phyloP scores from a whole-genome alignment of 73 alveolate genomes.

The Uronychia setigera region DNA sequence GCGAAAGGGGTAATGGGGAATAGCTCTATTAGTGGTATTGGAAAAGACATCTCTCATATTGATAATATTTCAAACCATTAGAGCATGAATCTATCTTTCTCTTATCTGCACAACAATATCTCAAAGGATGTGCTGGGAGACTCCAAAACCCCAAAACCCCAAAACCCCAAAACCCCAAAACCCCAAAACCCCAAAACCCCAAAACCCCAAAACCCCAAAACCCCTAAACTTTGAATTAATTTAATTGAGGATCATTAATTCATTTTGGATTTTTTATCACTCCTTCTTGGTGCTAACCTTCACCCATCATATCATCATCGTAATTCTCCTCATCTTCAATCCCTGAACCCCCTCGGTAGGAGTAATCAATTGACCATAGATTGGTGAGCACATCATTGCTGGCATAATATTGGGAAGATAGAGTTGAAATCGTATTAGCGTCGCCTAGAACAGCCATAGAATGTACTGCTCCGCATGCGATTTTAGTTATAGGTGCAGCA shows the following conservation, averaged over 20 bases:
- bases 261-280: no score
- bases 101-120: constrained; percentile 39
- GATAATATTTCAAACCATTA: no score
- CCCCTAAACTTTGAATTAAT: no score
- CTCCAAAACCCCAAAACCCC: no score
- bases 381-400: constrained; percentile 25
- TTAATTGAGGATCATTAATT: no score
- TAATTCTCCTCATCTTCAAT: constrained; percentile 3
- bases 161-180: no score
- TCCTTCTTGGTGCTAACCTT: no score
- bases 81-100: constrained; percentile 22
- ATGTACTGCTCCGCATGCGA: constrained; percentile 95
- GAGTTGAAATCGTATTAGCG: constrained; percentile 25
- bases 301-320: constrained; percentile 3
- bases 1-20: no score
- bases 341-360: neutral
- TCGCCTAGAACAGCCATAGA: constrained; percentile 78
- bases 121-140: constrained; percentile 6
- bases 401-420: constrained; percentile 28
- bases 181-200: no score
- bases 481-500: constrained; percentile 65
- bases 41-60: no score
- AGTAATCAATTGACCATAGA: constrained; percentile 13
- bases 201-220: no score
- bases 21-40: no score